Conservation (phyloP, 176 grass and related monocot species). For the Carex parvula region DNA sequence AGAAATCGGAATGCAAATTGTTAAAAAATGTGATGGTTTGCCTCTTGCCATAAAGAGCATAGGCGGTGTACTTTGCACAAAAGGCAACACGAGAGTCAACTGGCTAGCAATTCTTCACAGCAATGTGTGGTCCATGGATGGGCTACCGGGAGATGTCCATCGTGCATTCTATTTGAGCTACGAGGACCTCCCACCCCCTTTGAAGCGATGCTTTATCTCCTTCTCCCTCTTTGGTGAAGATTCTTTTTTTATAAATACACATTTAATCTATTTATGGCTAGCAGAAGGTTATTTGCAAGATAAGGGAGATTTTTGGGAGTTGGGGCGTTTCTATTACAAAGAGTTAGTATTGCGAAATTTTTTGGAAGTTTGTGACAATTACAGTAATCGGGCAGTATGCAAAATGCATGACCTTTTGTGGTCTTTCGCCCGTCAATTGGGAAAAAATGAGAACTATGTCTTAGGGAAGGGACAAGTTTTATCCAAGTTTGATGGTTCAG, state of each 20-base stretch:
- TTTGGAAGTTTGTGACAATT: neutral
- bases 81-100: fast-evolving
- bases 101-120: constrained; percentile 30
- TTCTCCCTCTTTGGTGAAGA: constrained; percentile 37
- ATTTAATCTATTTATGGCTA: constrained; percentile 9
- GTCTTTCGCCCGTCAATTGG: neutral
- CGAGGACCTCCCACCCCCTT: constrained; percentile 14
- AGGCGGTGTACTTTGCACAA: constrained; percentile 33
- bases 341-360: constrained; percentile 39
- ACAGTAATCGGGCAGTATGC: neutral
- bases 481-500: neutral
- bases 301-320: neutral
- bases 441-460: neutral
- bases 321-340: neutral
- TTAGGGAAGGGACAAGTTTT: neutral
- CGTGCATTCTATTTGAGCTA: constrained; percentile 22
- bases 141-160: constrained; percentile 24
- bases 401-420: constrained; percentile 5
- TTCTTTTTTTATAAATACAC: fast-evolving
- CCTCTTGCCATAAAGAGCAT: constrained; percentile 43
- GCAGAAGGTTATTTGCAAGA: constrained; percentile 26
- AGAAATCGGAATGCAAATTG: constrained; percentile 27
- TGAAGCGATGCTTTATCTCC: constrained; percentile 37
- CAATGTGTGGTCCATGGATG: constrained; percentile 18
- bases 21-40: constrained; percentile 40